Conservation (phyloP, 2,329 filamentous ascomycete species). For the Sclerotinia minor region DNA sequence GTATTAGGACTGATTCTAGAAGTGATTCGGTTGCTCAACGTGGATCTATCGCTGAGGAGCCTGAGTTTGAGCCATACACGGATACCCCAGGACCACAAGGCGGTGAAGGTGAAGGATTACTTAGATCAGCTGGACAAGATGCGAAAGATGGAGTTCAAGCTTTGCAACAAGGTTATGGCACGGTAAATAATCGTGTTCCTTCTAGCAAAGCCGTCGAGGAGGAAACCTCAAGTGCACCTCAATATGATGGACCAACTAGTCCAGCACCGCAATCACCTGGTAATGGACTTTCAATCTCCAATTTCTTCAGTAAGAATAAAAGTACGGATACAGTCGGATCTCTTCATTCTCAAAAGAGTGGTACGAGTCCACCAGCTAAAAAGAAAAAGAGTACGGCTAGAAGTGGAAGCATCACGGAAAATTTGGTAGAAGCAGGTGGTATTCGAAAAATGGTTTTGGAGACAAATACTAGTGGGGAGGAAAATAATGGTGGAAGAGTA, state of each 20-base stretch:
- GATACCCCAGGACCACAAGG: conserved; percentile 48
- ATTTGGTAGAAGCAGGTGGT: conserved; percentile 71
- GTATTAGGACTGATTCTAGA: conserved; percentile 34
- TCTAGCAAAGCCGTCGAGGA: not conserved
- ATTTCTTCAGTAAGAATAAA: conserved; percentile 20
- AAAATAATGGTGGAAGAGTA: conserved; percentile 10
- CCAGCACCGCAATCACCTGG: conserved; percentile 4
- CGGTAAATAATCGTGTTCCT: conserved; percentile 37
- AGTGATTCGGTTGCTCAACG: conserved; percentile 46
- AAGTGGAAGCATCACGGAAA: conserved; percentile 78
- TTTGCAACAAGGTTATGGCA: conserved; percentile 56
- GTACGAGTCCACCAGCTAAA: conserved; percentile 34
- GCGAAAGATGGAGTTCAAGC: conserved; percentile 67
- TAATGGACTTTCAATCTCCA: not conserved
- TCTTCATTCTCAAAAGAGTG: conserved; percentile 34
- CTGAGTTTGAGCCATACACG: conserved; percentile 39
- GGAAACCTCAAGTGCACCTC: not conserved
- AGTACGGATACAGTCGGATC: conserved; percentile 40
- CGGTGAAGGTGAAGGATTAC: conserved; percentile 54
- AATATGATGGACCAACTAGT: conserved; percentile 17
- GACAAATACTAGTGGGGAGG: conserved; percentile 47
- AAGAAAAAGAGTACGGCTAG: conserved; percentile 54
- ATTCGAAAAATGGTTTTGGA: conserved; percentile 76
- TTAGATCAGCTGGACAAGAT: conserved; percentile 55
- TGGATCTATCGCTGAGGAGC: conserved; percentile 44